phyloP scores from a whole-genome alignment of 805 yeast genomes.

The Lipomyces kockii region DNA sequence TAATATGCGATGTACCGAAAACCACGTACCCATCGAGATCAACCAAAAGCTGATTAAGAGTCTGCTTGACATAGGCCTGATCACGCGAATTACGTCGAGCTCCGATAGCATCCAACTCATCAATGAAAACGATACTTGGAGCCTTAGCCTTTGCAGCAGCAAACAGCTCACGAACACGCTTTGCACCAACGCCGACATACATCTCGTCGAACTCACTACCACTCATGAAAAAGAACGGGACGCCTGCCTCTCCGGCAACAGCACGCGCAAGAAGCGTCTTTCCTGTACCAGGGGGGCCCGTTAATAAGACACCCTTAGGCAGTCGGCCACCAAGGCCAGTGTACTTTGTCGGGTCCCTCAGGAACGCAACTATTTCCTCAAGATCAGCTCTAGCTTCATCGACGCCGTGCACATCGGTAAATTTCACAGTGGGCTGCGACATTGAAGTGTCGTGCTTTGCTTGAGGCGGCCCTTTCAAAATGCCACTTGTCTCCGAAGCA shows the following conservation, averaged over 20 bases:
- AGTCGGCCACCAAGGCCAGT: constrained; percentile 96
- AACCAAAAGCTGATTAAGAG: constrained; percentile 91
- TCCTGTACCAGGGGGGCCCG: constrained; percentile 99
- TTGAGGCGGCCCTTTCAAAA: constrained; percentile 68
- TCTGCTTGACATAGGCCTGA: constrained; percentile 97
- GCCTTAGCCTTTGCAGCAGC: constrained; percentile 91
- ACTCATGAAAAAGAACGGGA: constrained; percentile 97
- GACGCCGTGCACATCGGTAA: constrained; percentile 93
- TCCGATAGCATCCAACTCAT: constrained; percentile 98
- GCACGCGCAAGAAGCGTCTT: constrained; percentile 95
- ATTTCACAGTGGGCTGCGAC: constrained; percentile 80
- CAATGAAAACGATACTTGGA: constrained; percentile 96
- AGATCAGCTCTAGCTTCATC: constrained; percentile 98
- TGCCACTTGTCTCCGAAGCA: constrained; percentile 79
- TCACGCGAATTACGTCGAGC: constrained; percentile 97
- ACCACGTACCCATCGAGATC: constrained; percentile 78
- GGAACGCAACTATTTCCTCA: constrained; percentile 96
- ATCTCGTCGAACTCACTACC: constrained; percentile 98
- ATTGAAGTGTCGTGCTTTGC: constrained; percentile 82
- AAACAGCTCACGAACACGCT: constrained; percentile 92
- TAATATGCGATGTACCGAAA: not conserved
- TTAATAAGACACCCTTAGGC: constrained; percentile 94
- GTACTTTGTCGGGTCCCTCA: constrained; percentile 93
- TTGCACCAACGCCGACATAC: constrained; percentile 99
- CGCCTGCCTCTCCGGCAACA: constrained; percentile 99